These are phyloP conservation scores for Seiridium cupressi DNA, from an alignment of 2,329 filamentous ascomycete genomes.

Conservation along the genomic window DNA sequence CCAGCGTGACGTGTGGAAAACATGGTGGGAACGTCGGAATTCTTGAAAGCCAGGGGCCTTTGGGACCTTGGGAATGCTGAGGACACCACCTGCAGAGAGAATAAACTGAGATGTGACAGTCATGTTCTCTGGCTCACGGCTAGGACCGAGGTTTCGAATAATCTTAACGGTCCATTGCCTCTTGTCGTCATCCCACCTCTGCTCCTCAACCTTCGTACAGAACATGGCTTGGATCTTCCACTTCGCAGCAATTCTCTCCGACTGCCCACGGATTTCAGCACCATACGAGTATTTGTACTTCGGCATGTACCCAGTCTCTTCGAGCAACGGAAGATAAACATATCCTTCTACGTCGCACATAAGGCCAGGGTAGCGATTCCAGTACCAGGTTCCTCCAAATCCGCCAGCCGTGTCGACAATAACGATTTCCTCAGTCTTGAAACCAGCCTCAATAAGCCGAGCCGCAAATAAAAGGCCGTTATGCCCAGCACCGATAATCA, in stretches of 20 bases:
- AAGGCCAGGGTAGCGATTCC: slow-evolving; percentile 45
- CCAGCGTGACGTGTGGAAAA: slow-evolving; percentile 48
- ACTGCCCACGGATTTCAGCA: slow-evolving; percentile 37
- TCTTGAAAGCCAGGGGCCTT: not conserved
- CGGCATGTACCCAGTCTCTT: slow-evolving; percentile 47
- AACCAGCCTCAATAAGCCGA: slow-evolving; percentile 34
- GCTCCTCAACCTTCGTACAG: slow-evolving; percentile 31
- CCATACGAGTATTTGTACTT: slow-evolving; percentile 39
- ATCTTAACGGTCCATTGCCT: not conserved
- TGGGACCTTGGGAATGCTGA: not conserved
- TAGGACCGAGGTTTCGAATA: not conserved
- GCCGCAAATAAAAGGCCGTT: slow-evolving; percentile 40
- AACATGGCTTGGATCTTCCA: slow-evolving; percentile 38
- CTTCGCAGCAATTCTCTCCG: slow-evolving; percentile 34
- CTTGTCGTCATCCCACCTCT: slow-evolving; percentile 35
- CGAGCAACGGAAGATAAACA: slow-evolving; percentile 43
- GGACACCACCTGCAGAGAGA: not conserved
- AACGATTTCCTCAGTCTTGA: slow-evolving; percentile 31
- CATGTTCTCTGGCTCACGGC: not conserved
- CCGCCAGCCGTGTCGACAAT: slow-evolving; percentile 44
- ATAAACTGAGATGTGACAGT: not conserved
- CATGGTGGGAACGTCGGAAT: slow-evolving; percentile 9
- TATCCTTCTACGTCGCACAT: slow-evolving; percentile 47
- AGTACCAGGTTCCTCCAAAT: slow-evolving; percentile 48
- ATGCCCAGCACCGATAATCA: slow-evolving; percentile 42